Evolutionary conservation across 805 yeast species (phyloP).

Genomic region (Metschnikowia drakensbergensis): DNA sequence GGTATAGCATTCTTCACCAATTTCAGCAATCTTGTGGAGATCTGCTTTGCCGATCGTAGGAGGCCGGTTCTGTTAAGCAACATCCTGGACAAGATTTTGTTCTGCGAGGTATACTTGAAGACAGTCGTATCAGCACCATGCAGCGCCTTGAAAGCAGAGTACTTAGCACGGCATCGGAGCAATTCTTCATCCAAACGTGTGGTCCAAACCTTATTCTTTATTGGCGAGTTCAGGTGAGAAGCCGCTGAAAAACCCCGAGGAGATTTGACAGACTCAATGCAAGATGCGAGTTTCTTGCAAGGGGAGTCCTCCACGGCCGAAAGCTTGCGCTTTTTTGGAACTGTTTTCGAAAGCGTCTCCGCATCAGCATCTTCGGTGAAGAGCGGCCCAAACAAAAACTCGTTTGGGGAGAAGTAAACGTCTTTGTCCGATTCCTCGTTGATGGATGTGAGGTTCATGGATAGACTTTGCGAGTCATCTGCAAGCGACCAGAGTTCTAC

Average conservation of each 20-base stretch:
- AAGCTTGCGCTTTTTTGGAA: conserved; percentile 7
- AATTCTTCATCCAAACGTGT: conserved; percentile 34
- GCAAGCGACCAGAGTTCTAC: conserved; percentile 33
- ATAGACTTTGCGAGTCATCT: conserved; percentile 18
- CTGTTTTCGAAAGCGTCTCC: not conserved
- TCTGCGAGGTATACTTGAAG: conserved; percentile 33
- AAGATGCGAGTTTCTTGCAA: conserved; percentile 33
- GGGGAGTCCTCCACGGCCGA: conserved; percentile 27
- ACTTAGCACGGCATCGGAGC: conserved; percentile 34
- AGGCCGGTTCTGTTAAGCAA: conserved; percentile 34
- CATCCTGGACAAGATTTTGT: conserved; percentile 40
- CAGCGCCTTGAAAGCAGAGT: conserved; percentile 28
- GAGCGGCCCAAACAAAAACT: conserved; percentile 15
- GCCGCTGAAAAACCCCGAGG: conserved; percentile 15
- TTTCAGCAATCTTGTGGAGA: conserved; percentile 17
- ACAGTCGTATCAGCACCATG: conserved; percentile 21
- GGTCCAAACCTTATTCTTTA: conserved; percentile 30
- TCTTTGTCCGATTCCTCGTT: conserved; percentile 23
- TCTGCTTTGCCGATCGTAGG: conserved; percentile 36
- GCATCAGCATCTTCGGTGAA: not conserved
- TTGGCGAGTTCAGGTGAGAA: not conserved
- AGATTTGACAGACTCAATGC: conserved; percentile 29
- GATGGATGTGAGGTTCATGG: conserved; percentile 23
- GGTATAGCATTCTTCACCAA: conserved; percentile 8
- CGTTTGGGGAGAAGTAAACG: conserved; percentile 34